Conservation (phyloP, 371 early-diverging fungal genomes). For the Circinella umbellata region DNA sequence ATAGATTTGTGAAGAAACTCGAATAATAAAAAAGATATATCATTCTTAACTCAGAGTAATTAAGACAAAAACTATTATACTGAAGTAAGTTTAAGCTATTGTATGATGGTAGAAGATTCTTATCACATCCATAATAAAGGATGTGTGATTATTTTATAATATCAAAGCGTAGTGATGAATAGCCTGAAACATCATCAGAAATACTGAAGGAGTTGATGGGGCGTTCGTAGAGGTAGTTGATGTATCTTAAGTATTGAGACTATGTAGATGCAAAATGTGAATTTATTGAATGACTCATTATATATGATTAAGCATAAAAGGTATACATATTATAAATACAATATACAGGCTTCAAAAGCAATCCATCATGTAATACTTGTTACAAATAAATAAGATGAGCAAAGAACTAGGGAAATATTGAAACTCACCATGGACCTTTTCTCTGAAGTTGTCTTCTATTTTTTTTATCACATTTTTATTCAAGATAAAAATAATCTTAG, state of each 20-base stretch:
- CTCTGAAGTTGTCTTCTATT: slow-evolving; percentile 13
- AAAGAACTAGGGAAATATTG: slow-evolving; percentile 26
- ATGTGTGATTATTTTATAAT: too few relatives aligned
- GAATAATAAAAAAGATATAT: neutral
- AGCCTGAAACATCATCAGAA: slow-evolving; percentile 63
- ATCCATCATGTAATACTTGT: neutral
- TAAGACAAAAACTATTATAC: too few relatives aligned
- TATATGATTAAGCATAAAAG: slow-evolving; percentile 58
- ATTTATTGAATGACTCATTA: slow-evolving; percentile 75
- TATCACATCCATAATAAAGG: too few relatives aligned
- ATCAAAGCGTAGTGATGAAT: neutral
- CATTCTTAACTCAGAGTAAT: neutral
- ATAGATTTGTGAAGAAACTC: slow-evolving; percentile 34
- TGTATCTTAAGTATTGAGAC: slow-evolving; percentile 72
- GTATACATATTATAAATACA: neutral
- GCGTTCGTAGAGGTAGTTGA: slow-evolving; percentile 68
- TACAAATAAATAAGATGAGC: slow-evolving; percentile 15
- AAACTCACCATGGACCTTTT: slow-evolving; percentile 28
- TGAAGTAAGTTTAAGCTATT: too few relatives aligned
- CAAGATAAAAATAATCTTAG: slow-evolving; percentile 5
- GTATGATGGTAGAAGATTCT: too few relatives aligned
- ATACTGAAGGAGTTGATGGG: slow-evolving; percentile 77
- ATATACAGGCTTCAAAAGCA: neutral
- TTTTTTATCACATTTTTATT: too few relatives aligned
- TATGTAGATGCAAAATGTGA: slow-evolving; percentile 70